Evolutionary conservation across 1,284 basidiomycete genomes (phyloP).

Genomic region (Ganoderma lucidum): DNA sequence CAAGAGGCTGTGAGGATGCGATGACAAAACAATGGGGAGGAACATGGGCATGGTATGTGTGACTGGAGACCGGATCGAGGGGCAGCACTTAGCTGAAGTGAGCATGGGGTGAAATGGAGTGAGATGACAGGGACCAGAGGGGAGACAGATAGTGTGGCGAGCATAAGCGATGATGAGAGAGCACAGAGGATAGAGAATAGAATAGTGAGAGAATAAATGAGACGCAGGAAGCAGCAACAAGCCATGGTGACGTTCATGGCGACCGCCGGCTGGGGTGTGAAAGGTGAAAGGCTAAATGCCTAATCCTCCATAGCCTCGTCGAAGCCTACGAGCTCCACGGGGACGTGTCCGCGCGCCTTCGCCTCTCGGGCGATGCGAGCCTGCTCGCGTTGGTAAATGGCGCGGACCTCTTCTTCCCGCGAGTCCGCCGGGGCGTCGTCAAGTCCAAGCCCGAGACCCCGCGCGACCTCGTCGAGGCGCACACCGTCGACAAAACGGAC

Average conservation of each 20-base stretch:
- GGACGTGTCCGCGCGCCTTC: conserved; percentile 43
- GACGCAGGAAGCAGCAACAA: conserved; percentile 8
- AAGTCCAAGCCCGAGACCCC: conserved; percentile 64
- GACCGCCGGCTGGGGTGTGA: conserved; percentile 19
- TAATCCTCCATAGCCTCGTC: conserved; percentile 64
- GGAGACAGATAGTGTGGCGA: conserved; percentile 23
- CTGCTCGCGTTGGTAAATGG: conserved; percentile 74
- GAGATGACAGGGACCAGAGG: background rate
- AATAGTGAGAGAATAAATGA: conserved; percentile 28
- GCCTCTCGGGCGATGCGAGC: conserved; percentile 62
- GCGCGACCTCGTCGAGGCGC: conserved; percentile 68
- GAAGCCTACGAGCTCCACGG: conserved; percentile 48
- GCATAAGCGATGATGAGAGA: conserved; percentile 20
- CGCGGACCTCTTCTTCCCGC: conserved; percentile 71
- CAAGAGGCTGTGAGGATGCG: conserved; percentile 22
- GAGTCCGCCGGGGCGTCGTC: conserved; percentile 50
- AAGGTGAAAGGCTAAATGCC: background rate
- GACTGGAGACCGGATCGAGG: conserved; percentile 8
- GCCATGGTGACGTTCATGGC: conserved; percentile 8
- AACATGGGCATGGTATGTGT: conserved; percentile 17
- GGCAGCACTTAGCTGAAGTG: conserved; percentile 25
- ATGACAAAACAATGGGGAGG: conserved; percentile 32
- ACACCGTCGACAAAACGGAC: conserved; percentile 64
- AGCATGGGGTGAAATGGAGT: conserved; percentile 23
- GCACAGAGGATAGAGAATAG: conserved; percentile 11